These are phyloP conservation scores for Suillus ampliporus DNA, from an alignment of 768 basidiomycete species.

Conservation along the genomic window DNA sequence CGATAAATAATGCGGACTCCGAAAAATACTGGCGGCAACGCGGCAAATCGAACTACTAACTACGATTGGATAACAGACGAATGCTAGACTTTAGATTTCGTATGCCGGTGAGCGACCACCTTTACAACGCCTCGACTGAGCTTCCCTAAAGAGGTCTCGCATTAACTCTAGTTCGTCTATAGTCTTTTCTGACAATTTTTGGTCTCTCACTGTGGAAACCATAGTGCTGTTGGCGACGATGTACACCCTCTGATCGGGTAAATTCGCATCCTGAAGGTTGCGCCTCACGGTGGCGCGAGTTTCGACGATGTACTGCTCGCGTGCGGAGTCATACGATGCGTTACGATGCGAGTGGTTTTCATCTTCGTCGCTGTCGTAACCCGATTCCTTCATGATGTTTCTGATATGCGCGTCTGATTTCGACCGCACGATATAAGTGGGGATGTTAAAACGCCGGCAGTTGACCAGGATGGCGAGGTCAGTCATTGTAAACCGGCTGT, in stretches of 20 bases:
- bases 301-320: constrained; percentile 25
- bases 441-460: constrained; percentile 20
- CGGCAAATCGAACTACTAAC: too few species aligned
- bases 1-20: too few species aligned
- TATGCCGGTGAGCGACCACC: background rate
- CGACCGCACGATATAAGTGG: constrained; percentile 23
- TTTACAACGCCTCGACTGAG: constrained; percentile 15
- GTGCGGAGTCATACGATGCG: constrained; percentile 19
- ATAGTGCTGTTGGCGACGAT: constrained; percentile 24
- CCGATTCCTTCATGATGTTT: constrained; percentile 18
- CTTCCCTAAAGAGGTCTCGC: constrained; percentile 19
- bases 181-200: constrained; percentile 17
- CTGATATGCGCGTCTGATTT: constrained; percentile 25
- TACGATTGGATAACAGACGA: background rate
- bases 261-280: constrained; percentile 20
- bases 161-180: constrained; percentile 25
- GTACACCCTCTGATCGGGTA: constrained; percentile 28
- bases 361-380: constrained; percentile 25
- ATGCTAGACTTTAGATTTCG: background rate
- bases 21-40: too few species aligned
- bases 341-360: constrained; percentile 7
- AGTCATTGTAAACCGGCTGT: constrained; percentile 22
- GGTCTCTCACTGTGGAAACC: constrained; percentile 14
- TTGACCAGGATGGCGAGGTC: constrained; percentile 23
- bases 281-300: constrained; percentile 21